Evolutionary conservation across 2,329 filamentous ascomycete species (phyloP).

Genomic region (Neonectria faginata): DNA sequence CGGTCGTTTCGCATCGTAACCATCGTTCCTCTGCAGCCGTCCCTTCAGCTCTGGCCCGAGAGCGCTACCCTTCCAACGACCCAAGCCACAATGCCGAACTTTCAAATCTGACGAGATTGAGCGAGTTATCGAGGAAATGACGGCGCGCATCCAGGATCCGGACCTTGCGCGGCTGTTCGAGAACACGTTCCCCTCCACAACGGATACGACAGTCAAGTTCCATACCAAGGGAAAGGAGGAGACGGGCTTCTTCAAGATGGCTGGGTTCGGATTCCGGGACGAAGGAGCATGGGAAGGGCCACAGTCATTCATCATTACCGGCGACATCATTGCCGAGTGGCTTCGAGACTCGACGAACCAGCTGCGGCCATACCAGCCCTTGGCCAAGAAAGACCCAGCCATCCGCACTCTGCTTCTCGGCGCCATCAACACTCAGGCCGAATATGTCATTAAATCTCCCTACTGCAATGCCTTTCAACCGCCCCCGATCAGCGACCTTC

Average conservation of each 20-base stretch:
- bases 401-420: slow-evolving; percentile 87
- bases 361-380: slow-evolving; percentile 85
- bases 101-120: slow-evolving; percentile 91
- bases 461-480: slow-evolving; percentile 99
- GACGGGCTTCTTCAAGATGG: slow-evolving; percentile 52
- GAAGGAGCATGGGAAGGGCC: slow-evolving; percentile 81
- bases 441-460: slow-evolving; percentile 92
- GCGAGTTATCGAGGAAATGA: slow-evolving; percentile 86
- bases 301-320: slow-evolving; percentile 93
- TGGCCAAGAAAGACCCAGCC: slow-evolving; percentile 83
- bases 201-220: slow-evolving; percentile 91
- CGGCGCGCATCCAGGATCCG: slow-evolving; percentile 80
- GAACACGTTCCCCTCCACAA: slow-evolving; percentile 88
- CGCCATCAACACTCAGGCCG: slow-evolving; percentile 94
- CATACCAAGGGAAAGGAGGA: slow-evolving; percentile 73
- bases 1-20: background rate
- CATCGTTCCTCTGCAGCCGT: slow-evolving; percentile 60
- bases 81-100: slow-evolving; percentile 83
- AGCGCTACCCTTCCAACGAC: slow-evolving; percentile 86
- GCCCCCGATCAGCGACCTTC: slow-evolving; percentile 82
- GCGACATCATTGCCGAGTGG: slow-evolving; percentile 95
- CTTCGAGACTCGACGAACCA: slow-evolving; percentile 94
- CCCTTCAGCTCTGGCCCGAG: slow-evolving; percentile 85
- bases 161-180: slow-evolving; percentile 94
- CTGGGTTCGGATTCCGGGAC: slow-evolving; percentile 52